Base-by-base conservation (phyloP, 1,284 basidiomycete genomes). In the Moesziomyces sp. region DNA sequence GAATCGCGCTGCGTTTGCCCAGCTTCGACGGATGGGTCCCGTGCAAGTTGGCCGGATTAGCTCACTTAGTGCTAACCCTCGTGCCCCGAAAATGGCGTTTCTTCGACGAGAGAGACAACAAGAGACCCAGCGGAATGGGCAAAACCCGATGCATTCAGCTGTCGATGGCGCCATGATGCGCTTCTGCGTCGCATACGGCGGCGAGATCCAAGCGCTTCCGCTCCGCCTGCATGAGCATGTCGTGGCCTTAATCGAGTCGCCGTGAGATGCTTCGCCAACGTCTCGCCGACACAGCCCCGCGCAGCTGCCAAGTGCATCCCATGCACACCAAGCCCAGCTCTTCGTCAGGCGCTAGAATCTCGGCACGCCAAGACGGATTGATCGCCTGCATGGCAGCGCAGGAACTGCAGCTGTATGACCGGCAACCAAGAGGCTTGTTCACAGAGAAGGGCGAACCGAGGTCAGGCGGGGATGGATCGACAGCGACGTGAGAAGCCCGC, bases 211-310 rank as follows among this genome's bases (percentile, higher is more conserved):
- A 40, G 44, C 40, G 38, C 38, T 40, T 40, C 16, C 30, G 1
- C 24, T 28, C 50, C 57, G 52, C 51, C 58, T 58, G 58, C 51
- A 58, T 52, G 47, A 30, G 43, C 35, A 45, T 26, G 38, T 16
- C 21, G 47, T 23, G 52, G 14, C 30, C 49, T 30, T 40, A 67
- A 52, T 68, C 59, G 66, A 62, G 66, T 68, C 59, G 55, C 66
- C 66, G 59, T 62, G 66, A 62, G 59, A 68, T 58, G 48, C 59
- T 68, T 58, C 56, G 52, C 52, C 56, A 50, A 63, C 66, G 52
- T 56, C 52, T 48, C 44, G 19, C 40, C 14, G 34, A 42, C 54
- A 51, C 54, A 43, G 42, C 38, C 35, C 26, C 40, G 5, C 52
- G 26, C 51, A 58, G 54, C 55, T 46, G 48, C 55, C 50, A 46